Evolutionary conservation across 306 rosid species (phyloP).

Genomic region (Dryas octopetala): DNA sequence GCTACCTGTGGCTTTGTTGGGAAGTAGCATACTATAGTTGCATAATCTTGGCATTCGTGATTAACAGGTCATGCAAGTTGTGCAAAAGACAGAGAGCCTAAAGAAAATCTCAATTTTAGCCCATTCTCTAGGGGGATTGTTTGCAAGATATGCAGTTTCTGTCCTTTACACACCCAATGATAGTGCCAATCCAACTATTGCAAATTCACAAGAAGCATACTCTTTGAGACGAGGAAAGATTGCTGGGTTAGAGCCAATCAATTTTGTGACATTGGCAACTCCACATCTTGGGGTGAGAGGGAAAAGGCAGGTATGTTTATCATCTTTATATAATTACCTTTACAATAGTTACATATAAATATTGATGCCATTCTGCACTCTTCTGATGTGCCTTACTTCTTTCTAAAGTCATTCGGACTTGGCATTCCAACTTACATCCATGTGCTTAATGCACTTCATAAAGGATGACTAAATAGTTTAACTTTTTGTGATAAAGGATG

Average conservation of each 20-base stretch:
- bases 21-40: conserved; percentile 25
- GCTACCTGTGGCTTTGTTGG: conserved; percentile 21
- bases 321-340: conserved; percentile 11
- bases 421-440: neutral
- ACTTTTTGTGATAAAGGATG: neutral
- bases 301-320: conserved; percentile 72
- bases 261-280: conserved; percentile 89
- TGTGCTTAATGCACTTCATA: neutral
- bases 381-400: neutral
- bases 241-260: conserved; percentile 89
- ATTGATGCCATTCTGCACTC: neutral
- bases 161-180: conserved; percentile 62
- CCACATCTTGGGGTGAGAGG: conserved; percentile 98
- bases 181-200: conserved; percentile 25
- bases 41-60: conserved; percentile 32
- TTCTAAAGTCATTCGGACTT: neutral
- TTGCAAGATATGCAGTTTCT: conserved; percentile 84
- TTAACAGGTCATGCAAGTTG: conserved; percentile 74
- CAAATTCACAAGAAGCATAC: conserved; percentile 31
- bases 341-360: neutral
- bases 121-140: conserved; percentile 95
- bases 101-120: conserved; percentile 88
- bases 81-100: conserved; percentile 62
- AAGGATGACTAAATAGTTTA: neutral
- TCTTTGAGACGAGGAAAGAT: conserved; percentile 58